Base-by-base conservation (phyloP, 2,329 filamentous ascomycete genomes). In the Thyridium curvatum region DNA sequence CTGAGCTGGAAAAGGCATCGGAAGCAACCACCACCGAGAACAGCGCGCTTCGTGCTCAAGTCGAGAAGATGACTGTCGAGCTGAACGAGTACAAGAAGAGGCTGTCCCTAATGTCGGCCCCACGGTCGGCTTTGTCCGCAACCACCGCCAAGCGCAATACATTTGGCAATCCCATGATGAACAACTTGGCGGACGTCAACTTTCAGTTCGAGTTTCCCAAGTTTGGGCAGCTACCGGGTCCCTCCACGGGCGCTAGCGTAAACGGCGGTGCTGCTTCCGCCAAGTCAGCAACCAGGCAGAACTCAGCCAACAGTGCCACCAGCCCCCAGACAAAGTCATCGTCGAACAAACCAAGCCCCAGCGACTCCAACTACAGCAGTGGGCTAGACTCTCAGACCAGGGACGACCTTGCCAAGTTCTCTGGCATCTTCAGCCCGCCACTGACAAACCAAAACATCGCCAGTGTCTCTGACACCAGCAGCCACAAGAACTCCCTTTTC, bases 161-260 rank as follows among this genome's bases (percentile, higher is more conserved):
- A 26, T 68, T 73, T 52, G 66, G 72, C 52, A 59, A 52, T 40
- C 58, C 68, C 16, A 69, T 69, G 10, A 57, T 78, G 46, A 77
- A 68, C 58, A 82, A 79, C 49, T 67, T 82, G 39, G 79, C 72
- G 52, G 84, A 85, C 46, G 83, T 85, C 58, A 89, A 84, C 57
- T 97, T 97, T 56, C 83, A 91, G 49, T 97, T 98, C 51, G 91
- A 97, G 50, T 97, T 97, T 48, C 91, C 93, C 47, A 90, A 86
- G 56, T 97, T 98, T 53, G 93, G 93, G 34, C 75, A 81, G 42
- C 73, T 94, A 18, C 74, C 76, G 0, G 70, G 74, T 5, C 65
- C 70, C 8, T 50, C 58, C 2, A 34, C 46, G 21, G 43, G 47
- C 37, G 54, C 45, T 42, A 56, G 55, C 4, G 21, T 26, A 26